Base-by-base conservation (phyloP, 768 basidiomycete genomes). In the Psilocybe cyanescens region DNA sequence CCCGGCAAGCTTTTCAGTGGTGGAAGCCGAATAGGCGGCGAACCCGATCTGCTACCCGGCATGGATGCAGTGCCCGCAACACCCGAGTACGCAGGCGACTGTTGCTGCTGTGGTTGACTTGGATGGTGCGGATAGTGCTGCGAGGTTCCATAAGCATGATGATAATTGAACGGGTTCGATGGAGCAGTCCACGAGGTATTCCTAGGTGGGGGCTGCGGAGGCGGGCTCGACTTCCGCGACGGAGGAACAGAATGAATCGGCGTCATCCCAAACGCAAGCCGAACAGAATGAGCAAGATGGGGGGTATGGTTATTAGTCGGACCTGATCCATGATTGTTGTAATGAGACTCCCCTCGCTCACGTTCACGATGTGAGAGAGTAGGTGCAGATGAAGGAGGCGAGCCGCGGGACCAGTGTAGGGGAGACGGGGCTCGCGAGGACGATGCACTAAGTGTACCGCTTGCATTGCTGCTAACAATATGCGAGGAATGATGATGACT, bases 181-280 rank as follows among this genome's bases (percentile, higher is more conserved):
- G 65, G 55, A 16, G 64, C 63, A 29, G 67, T 70, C 67, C 66
- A 67, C 9, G 70, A 68, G 46, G 65, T 68, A 51, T 70, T 68
- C 61, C 70, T 59, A 28, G 68, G 68, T 33, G 65, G 31, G 29
- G 58, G 61, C 17, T 64, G 63, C 14, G 65, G 69, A 57, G 60
- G 70, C 75, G 61, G 75, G 73, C 80, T 75, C 19, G 75, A 74
- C 59, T 78, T 82, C 35, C 75, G 73, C 41, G 77, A 74, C 3
- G 79, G 74, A 11, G 73, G 71, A n/a, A 58, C 46, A 19, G 63
- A 63, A 55, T 83, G 83, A 41, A 94, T 93, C 0, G 92, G 93
- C 5, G 94, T 95, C 92, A 95, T 96, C 3, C 91, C 93, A 65
- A 97, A 97, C 51, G 94, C 95, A 33, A 89, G 81, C 41, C 92